Evolutionary conservation across 495 filamentous ascomycete species (phyloP).

Genomic region (Achaetomiella virescens): DNA sequence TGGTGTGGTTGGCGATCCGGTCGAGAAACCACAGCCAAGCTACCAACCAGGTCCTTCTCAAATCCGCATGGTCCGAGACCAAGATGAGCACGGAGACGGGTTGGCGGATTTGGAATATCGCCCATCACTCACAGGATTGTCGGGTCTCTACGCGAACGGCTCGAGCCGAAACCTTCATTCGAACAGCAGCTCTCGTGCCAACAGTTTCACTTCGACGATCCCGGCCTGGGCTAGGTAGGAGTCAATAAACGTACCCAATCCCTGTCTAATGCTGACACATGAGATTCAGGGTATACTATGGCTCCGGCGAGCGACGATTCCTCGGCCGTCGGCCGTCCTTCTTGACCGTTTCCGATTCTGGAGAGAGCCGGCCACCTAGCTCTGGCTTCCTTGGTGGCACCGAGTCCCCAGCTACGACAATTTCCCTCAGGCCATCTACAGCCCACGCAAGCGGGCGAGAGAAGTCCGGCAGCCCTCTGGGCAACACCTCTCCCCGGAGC

Average conservation of each 20-base stretch:
- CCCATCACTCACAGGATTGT: conserved; percentile 42
- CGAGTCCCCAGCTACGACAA: conserved; percentile 42
- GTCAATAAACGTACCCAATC: not conserved
- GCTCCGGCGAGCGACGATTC: conserved; percentile 47
- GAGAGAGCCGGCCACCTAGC: conserved; percentile 37
- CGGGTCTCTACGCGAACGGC: conserved; percentile 35
- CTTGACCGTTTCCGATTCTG: conserved; percentile 33
- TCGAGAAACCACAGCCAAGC: conserved; percentile 33
- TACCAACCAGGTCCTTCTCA: conserved; percentile 30
- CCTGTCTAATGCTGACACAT: not conserved
- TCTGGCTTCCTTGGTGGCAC: conserved; percentile 29
- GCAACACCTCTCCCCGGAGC: conserved; percentile 21
- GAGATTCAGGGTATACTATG: conserved; percentile 44
- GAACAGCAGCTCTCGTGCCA: conserved; percentile 40
- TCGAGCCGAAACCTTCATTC: conserved; percentile 46
- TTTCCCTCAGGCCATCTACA: conserved; percentile 45
- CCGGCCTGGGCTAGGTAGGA: conserved; percentile 57
- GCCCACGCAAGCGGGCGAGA: conserved; percentile 45
- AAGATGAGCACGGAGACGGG: conserved; percentile 51
- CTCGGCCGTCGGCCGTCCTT: conserved; percentile 35
- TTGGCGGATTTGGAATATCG: conserved; percentile 45
- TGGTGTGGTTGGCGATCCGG: conserved; percentile 33
- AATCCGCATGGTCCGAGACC: conserved; percentile 38
- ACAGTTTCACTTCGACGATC: conserved; percentile 53
- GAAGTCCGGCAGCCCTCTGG: conserved; percentile 20